Conservation (phyloP, 2,329 filamentous ascomycete species). For the Piedraia hortae region DNA sequence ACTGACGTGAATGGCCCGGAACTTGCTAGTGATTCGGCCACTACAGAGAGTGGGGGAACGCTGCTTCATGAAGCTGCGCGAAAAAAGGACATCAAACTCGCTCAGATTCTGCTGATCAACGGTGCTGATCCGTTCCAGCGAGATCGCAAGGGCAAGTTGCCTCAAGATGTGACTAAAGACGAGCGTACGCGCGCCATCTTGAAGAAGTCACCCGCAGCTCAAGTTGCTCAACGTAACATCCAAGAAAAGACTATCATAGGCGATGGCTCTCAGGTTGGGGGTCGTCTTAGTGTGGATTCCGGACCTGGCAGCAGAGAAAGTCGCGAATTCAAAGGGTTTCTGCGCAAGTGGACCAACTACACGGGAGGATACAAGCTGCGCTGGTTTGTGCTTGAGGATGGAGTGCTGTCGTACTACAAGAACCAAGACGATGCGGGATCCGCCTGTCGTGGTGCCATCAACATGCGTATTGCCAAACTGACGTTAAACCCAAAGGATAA, state of each 20-base stretch:
- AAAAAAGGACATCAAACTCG: conserved; percentile 61
- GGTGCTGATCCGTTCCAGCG: conserved; percentile 88
- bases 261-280: conserved; percentile 25
- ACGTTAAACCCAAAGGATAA: conserved; percentile 96
- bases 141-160: conserved; percentile 81
- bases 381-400: conserved; percentile 95
- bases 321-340: conserved; percentile 89
- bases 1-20: conserved; percentile 84
- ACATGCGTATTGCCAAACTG: conserved; percentile 86
- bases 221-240: conserved; percentile 78
- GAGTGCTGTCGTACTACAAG: conserved; percentile 95
- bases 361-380: conserved; percentile 86
- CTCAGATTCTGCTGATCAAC: conserved; percentile 72
- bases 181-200: conserved; percentile 67
- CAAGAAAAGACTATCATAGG: conserved; percentile 92
- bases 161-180: conserved; percentile 89
- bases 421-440: conserved; percentile 93
- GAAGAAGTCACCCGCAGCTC: conserved; percentile 81
- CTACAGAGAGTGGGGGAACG: conserved; percentile 62
- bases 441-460: conserved; percentile 89
- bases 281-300: conserved; percentile 16
- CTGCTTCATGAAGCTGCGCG: conserved; percentile 80
- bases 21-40: conserved; percentile 53
- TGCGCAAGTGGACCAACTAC: conserved; percentile 99
- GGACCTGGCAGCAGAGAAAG: conserved; percentile 53